These are phyloP conservation scores for Peronospora tabacina DNA, from an alignment of 352 stramenopile species.

Conservation along the genomic window DNA sequence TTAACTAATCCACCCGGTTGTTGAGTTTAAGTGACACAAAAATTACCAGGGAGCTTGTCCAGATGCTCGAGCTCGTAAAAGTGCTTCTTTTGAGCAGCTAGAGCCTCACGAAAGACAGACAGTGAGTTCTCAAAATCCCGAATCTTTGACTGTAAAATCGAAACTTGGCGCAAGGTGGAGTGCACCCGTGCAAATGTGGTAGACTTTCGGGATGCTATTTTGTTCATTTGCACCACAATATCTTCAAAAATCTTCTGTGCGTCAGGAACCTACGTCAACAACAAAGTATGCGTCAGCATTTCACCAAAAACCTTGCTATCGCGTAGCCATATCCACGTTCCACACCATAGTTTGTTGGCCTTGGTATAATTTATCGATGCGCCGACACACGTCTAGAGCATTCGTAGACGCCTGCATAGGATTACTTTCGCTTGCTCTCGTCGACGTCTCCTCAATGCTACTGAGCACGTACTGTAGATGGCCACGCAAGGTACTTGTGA, in stretches of 20 bases:
- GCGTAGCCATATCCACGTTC: neutral
- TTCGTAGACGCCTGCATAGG: slow-evolving; percentile 76
- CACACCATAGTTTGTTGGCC: slow-evolving; percentile 62
- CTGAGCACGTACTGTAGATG: slow-evolving; percentile 61
- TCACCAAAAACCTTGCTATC: neutral
- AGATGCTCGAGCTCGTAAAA: slow-evolving; percentile 83
- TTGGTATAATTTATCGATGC: slow-evolving; percentile 72
- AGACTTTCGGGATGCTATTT: slow-evolving; percentile 47
- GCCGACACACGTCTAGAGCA: slow-evolving; percentile 73
- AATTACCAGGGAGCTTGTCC: slow-evolving; percentile 61
- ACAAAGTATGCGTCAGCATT: slow-evolving; percentile 5
- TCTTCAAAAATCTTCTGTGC: slow-evolving; percentile 57
- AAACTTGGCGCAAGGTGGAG: slow-evolving; percentile 60
- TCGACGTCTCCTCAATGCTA: slow-evolving; percentile 60
- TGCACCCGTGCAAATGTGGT: slow-evolving; percentile 54
- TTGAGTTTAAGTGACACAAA: neutral
- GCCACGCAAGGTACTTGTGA: slow-evolving; percentile 52
- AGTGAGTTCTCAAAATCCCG: slow-evolving; percentile 87
- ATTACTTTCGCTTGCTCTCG: slow-evolving; percentile 42
- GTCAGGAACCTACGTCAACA: slow-evolving; percentile 43
- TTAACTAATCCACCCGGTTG: neutral
- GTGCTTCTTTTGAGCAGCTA: slow-evolving; percentile 71
- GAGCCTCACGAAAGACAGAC: slow-evolving; percentile 66
- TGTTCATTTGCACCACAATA: slow-evolving; percentile 46
- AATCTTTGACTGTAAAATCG: slow-evolving; percentile 76